Evolutionary conservation across 2,329 filamentous ascomycete genomes (phyloP), one percentile per base, ranked within the genome.

Genomic region (Penicillium sp.): DNA sequence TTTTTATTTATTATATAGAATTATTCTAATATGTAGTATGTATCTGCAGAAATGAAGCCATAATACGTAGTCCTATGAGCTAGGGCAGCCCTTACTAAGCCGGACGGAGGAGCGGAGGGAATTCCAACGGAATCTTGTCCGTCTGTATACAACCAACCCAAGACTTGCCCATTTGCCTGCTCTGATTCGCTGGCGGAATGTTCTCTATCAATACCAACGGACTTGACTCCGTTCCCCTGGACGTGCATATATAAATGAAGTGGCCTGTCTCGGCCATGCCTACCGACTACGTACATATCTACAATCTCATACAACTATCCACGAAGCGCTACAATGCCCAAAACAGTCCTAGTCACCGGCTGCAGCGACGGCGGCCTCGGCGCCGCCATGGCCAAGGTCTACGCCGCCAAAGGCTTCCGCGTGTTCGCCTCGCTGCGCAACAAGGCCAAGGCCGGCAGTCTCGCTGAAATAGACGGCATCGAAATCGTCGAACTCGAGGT

Each of bases 381-480:
- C 11, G 61, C 65, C 7, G 68, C 68, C 7, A 60, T 77, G 20
- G 72, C 65, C 6, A 57, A 60, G 5, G 65, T 60, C n/a, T 74
- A 72, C 55, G 66, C 64, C 20, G 51, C 56, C 7, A 62, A 58
- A 51, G 69, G 68, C 45, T 66, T 67, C 47, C 64, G 59, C 1
- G 72, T 77, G 52, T 71, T 74, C 56, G 73, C 71, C 1, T 70
- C 72, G 9, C 23, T 45, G 60, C 77, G 67, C 68, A 77, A 56
- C 26, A 47, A 20, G n/a, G 14, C 61, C 18, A 63, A 64, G 26
- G 47, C 28, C 9, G 52, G 47, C 26, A 48, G 47, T 5, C 49
- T 60, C 9, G 46, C 30, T n/a, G 51, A 49, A 16, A 46, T 52
- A 7, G 43, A 59, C 2, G 58, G 58, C 6, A 59, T 63, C 30